Base-by-base conservation (phyloP, 2,329 filamentous ascomycete genomes). In the Claviceps sorghi region DNA sequence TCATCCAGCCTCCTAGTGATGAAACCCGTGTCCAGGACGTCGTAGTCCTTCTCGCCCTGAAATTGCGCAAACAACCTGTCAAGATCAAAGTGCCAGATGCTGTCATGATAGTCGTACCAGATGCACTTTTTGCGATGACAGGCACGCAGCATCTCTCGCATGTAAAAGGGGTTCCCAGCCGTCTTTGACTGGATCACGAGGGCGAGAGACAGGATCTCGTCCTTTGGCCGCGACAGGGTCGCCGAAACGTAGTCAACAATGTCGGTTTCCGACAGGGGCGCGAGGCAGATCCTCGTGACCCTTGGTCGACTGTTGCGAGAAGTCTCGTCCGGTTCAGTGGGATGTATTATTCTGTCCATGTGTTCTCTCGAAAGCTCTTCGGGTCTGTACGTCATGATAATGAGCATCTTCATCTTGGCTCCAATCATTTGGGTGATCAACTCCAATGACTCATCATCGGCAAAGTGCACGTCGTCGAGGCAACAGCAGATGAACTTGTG, bases 121-220 rank as follows among this genome's bases (percentile, higher is more conserved):
- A 96, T 85, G 64, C 87, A 95, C 58, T 84, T 84, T 62, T 88
- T 93, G 42, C 87, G 81, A 64, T 95, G 83, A 64, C 88, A 94
- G 3, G 85, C 84, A 61, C 87, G 87, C 4, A 96, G 77, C 78
- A 96, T 94, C 67, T 95, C 88, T 52, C 88, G 78, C 65, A 95
- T 86, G 61, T 93, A 94, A 61, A 95, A 96, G 0, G 89, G 84
- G 56, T 95, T 95, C 1, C 90, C 90, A 29, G 79, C 79, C 9
- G 87, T 91, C 69, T 93, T 94, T 61, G 91, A 89, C 64, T 94
- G 86, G 6, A 96, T 81, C 10, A 95, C 86, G 7, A 89, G 79
- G 2, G 87, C 86, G 19, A 97, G 72, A 0, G 89, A 83, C 1
- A 86, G 71, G 1, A 93, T 78, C 47, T 88, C 85, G 36, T 87